phyloP scores from a whole-genome alignment of 306 rosid species.

The Inga laurina region DNA sequence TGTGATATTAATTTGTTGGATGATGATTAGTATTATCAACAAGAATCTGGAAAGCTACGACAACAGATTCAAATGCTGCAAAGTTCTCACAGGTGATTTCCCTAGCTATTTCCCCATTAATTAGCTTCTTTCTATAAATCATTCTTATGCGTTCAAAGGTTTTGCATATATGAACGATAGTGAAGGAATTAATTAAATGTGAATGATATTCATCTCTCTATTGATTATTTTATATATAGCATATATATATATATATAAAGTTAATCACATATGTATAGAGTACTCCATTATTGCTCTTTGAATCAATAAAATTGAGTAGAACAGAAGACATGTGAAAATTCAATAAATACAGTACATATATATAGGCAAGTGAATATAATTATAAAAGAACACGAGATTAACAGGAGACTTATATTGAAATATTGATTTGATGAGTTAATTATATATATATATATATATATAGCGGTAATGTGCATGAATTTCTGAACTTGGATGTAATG shows the following conservation, averaged over 20 bases:
- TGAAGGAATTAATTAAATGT: not conserved
- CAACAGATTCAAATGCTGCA: constrained; percentile 94
- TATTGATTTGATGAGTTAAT: not conserved
- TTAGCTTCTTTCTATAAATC: not conserved
- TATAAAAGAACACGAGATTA: not conserved
- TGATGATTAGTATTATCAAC: constrained; percentile 72
- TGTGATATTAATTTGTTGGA: not conserved
- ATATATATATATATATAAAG: too few relatives aligned
- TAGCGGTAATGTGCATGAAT: not conserved
- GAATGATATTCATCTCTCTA: not conserved
- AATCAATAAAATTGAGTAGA: not conserved
- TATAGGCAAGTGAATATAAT: too few relatives aligned
- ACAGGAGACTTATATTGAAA: too few relatives aligned
- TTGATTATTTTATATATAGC: too few relatives aligned
- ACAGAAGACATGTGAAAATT: too few relatives aligned
- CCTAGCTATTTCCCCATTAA: not conserved
- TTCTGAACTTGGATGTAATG: not conserved
- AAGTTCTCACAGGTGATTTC: constrained; percentile 76
- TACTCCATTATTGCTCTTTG: not conserved
- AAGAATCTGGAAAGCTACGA: constrained; percentile 90
- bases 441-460: too few relatives aligned
- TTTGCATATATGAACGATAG: not conserved
- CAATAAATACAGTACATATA: not conserved
- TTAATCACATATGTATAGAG: too few relatives aligned
- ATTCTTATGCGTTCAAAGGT: not conserved